These are phyloP conservation scores for Colletotrichum cordylinicola DNA, from an alignment of 2,329 filamentous ascomycete genomes.

Conservation along the genomic window DNA sequence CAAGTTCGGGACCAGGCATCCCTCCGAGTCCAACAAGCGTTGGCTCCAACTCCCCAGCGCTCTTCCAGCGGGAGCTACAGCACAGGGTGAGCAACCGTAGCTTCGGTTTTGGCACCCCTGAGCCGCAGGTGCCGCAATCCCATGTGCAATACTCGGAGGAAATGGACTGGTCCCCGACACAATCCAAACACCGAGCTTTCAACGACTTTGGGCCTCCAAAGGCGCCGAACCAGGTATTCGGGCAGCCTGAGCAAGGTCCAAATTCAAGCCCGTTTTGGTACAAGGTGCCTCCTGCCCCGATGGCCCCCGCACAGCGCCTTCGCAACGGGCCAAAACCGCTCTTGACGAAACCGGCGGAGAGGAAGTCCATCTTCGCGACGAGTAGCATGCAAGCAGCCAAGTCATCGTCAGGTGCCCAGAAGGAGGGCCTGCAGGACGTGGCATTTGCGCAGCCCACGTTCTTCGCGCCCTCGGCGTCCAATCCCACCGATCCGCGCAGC, in stretches of 20 bases:
- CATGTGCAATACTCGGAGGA: slow-evolving; percentile 52
- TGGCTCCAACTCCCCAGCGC: slow-evolving; percentile 25
- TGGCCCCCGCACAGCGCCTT: slow-evolving; percentile 66
- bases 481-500: slow-evolving; percentile 44
- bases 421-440: slow-evolving; percentile 29
- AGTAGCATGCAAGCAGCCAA: slow-evolving; percentile 21
- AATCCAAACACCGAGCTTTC: slow-evolving; percentile 62
- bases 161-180: slow-evolving; percentile 78
- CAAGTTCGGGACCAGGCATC: slow-evolving; percentile 12
- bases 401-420: background rate
- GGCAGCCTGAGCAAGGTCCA: slow-evolving; percentile 48
- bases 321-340: slow-evolving; percentile 67
- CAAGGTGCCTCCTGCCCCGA: slow-evolving; percentile 72
- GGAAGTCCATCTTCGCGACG: slow-evolving; percentile 57
- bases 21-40: slow-evolving; percentile 7
- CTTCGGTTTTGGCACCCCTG: slow-evolving; percentile 22
- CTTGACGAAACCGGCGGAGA: slow-evolving; percentile 51
- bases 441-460: slow-evolving; percentile 66
- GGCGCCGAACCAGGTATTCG: slow-evolving; percentile 48
- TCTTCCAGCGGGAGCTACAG: slow-evolving; percentile 13
- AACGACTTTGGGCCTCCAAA: slow-evolving; percentile 46
- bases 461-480: slow-evolving; percentile 52
- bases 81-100: slow-evolving; percentile 15
- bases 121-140: slow-evolving; percentile 21
- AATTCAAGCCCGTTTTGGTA: slow-evolving; percentile 68